These are phyloP conservation scores for Catunica adiposa DNA, from an alignment of 2,329 filamentous ascomycete genomes.

Conservation along the genomic window DNA sequence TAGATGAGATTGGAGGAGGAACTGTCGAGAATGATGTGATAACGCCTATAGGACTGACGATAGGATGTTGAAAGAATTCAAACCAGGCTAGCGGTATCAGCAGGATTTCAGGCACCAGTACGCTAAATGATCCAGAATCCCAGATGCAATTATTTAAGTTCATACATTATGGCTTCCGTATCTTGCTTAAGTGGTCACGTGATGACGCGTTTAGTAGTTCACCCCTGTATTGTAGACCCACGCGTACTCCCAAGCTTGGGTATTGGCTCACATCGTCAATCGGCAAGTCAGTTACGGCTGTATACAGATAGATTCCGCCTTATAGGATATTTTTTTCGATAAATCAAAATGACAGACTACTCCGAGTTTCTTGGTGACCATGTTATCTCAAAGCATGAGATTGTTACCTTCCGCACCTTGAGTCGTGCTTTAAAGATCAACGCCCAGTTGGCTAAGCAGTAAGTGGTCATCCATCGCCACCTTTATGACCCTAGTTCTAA, in stretches of 20 bases:
- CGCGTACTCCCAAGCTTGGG: background rate
- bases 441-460: conserved; percentile 82
- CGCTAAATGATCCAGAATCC: too few species aligned
- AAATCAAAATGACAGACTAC: conserved; percentile 39
- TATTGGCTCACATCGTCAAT: background rate
- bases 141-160: background rate
- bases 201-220: background rate
- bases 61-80: too few species aligned
- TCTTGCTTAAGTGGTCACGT: conserved; percentile 11
- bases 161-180: background rate
- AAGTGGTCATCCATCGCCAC: conserved; percentile 20
- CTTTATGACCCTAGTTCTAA: background rate
- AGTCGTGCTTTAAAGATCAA: conserved; percentile 72
- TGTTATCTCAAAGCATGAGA: conserved; percentile 57
- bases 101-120: too few species aligned
- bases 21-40: too few species aligned
- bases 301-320: background rate
- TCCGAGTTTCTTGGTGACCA: conserved; percentile 57
- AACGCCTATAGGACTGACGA: too few species aligned
- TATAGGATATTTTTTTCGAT: background rate
- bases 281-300: background rate
- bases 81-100: too few species aligned
- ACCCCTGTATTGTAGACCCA: background rate
- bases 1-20: background rate
- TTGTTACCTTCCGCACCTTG: conserved; percentile 72